These are phyloP conservation scores for Lachnellula occidentalis DNA, from an alignment of 2,329 filamentous ascomycete species.

Conservation along the genomic window DNA sequence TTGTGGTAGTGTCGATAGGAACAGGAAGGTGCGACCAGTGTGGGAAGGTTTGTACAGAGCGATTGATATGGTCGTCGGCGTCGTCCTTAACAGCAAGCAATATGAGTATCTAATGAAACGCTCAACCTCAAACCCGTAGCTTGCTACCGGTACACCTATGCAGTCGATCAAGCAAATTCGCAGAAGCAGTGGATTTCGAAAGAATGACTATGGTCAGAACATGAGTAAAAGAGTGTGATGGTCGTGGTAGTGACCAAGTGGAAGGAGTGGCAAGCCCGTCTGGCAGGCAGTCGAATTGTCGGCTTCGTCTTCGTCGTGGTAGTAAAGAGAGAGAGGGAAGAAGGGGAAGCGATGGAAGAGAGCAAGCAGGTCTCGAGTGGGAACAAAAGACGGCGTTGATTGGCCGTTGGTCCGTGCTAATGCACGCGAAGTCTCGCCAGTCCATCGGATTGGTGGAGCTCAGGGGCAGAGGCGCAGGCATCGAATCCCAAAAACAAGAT, in stretches of 20 bases:
- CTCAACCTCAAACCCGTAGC: constrained; percentile 9
- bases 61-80: constrained; percentile 3
- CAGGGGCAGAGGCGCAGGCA: background rate
- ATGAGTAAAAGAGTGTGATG: constrained; percentile 35
- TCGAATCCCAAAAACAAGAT: background rate
- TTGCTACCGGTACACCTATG: constrained; percentile 4
- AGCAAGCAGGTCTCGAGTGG: background rate
- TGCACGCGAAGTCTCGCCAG: too few species aligned
- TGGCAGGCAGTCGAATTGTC: constrained; percentile 40
- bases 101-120: constrained; percentile 22
- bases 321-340: constrained; percentile 21
- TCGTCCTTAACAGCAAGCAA: constrained; percentile 12
- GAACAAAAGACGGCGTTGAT: too few species aligned
- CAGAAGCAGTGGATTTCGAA: constrained; percentile 18
- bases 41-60: constrained; percentile 6
- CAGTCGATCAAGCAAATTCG: background rate
- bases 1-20: constrained; percentile 6
- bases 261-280: constrained; percentile 48
- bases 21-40: constrained; percentile 19
- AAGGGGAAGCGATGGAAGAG: constrained; percentile 24
- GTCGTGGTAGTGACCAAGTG: constrained; percentile 36
- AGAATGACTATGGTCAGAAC: constrained; percentile 32
- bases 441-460: too few species aligned
- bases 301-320: too few species aligned
- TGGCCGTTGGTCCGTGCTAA: too few species aligned